These are phyloP conservation scores for Vinca major DNA, from an alignment of 305 asterid species.

Conservation along the genomic window DNA sequence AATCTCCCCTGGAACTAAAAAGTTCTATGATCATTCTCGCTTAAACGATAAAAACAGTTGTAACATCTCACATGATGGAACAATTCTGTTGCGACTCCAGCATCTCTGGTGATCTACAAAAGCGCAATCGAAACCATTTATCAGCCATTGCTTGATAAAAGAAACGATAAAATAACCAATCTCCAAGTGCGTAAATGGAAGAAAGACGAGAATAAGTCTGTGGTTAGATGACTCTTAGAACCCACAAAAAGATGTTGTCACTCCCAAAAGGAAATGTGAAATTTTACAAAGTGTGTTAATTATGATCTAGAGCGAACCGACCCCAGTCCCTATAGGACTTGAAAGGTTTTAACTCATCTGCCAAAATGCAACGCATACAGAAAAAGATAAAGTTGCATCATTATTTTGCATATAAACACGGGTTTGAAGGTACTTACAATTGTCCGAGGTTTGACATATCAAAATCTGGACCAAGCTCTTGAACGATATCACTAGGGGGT, in stretches of 20 bases:
- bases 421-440: constrained; percentile 39
- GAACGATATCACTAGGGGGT: constrained; percentile 87
- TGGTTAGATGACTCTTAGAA: background rate
- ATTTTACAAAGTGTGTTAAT: no score
- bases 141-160: constrained; percentile 1
- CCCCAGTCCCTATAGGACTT: no score
- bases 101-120: constrained; percentile 79
- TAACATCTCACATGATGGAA: constrained; percentile 48
- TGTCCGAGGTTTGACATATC: constrained; percentile 72
- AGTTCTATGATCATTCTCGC: background rate
- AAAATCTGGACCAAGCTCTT: constrained; percentile 77
- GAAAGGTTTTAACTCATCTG: no score
- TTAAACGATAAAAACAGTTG: background rate
- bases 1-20: no score
- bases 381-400: background rate
- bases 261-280: no score
- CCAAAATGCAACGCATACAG: no score
- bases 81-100: constrained; percentile 66
- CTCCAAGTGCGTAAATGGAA: background rate
- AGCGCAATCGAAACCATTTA: constrained; percentile 9
- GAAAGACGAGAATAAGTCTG: background rate
- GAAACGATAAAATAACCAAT: background rate
- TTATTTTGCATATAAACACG: no score
- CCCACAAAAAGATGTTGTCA: background rate
- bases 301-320: no score